Evolutionary conservation across 2,329 filamentous ascomycete genomes (phyloP), one percentile per base, ranked within the genome.

Genomic region (Penicillium sp.): DNA sequence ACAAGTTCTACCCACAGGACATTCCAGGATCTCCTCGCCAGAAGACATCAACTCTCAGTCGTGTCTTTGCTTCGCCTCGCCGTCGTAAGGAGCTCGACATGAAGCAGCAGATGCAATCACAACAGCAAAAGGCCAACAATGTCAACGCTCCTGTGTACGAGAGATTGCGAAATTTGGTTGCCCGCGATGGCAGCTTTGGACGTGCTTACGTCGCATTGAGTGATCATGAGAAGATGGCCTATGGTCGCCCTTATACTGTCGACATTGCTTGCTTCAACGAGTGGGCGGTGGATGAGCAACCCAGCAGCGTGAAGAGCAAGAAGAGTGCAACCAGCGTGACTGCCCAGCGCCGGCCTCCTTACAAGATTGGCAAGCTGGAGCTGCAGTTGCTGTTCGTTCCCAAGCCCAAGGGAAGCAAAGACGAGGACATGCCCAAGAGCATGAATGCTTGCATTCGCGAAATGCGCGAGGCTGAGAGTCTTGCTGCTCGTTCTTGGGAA

Each of bases 371-470:
- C 67, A 97, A 97, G 80, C 84, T 99, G 57, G 92, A 97, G 75
- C 82, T 99, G 42, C 95, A 99, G 80, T 85, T 99, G 8, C 83
- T 99, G 14, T 99, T 97, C 72, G 93, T 99, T 1, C 95, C 95
- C 0, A 92, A 93, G 70, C 94, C 95, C 4, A 94, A 92, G 81
- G 90, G 90, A 48, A 84, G 88, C 33, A 88, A 87, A 53, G 95
- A 98, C 66, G 93, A 97, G 16, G 94, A 98, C 68, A 97, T 99
- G 92, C 95, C 95, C 57, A 98, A 98, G 87, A 97, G 93, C 81
- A 97, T 99, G 93, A 96, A 95, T 78, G 91, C 92, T 46, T 97
- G 93, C 76, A 90, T 98, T 69, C 87, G 95, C 19, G 95, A 98
- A 80, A 88, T 99, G 79, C 92, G 90, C 78, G 92, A 94, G 55